Evolutionary conservation across 345 rosid genomes (phyloP), one percentile per base, ranked within the genome.

Genomic region (Anastatica hierochuntica): DNA sequence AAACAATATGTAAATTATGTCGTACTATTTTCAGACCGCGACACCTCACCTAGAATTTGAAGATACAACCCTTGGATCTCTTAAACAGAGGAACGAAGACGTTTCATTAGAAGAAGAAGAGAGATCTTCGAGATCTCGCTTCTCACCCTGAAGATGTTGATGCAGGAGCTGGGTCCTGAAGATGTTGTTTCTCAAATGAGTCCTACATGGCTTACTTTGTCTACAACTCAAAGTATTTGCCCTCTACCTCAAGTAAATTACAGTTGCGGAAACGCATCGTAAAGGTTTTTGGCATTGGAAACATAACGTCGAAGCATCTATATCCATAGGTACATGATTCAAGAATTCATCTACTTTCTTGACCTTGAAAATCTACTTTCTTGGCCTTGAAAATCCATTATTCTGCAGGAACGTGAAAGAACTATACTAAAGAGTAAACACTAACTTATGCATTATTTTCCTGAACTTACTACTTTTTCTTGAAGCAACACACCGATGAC

Each of bases 261-360:
- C 21, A 74, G 70, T 12, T 67, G 75, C 46, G 82, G 95, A 36
- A 83, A 76, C 38, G 83, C 96, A 19, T 66, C 83, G 50, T 90
- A 92, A 70, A 81, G 95, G 49, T 95, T 92, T 41, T 86, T 92
- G 24, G 98, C 96, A 10, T 69, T 92, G 61, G 98, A 92, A 74
- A 74, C 85, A 27, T 94, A 92, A 67, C 49, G 95, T 94, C 23
- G 88, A 81, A 70, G 80, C 95, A 47, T 76, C 63, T 78, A 76
- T 66, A 78, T 85, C 56, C 98, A 92, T 55, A 88, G 96, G 96
- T 92, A 66, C 60, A 15, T 17, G 24, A 52, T 23, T 20, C 29
- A 38, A 23, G 34, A n/a, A 46, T 29, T 2, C 48, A 43, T 27
- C 21, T 43, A 36, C 24, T 18, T 24, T 18, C n/a, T 49, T 18